Conservation (phyloP, 192 early-diverging fungal species). For the Phycomyces blakesleeanus region DNA sequence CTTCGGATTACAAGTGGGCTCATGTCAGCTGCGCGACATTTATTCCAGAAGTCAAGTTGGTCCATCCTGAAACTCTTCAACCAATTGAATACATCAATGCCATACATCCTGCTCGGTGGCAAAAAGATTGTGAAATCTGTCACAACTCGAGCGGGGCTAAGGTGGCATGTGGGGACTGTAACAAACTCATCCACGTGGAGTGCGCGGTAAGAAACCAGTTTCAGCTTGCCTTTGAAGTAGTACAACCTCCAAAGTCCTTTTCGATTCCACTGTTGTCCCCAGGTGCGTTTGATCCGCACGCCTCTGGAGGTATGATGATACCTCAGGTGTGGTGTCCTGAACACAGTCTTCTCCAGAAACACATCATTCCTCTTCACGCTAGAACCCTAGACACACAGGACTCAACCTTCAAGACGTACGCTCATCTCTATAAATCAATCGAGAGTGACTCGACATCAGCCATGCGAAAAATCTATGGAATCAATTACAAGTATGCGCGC, state of each 20-base stretch:
- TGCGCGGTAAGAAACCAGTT: constrained; percentile 44
- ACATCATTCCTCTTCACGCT: constrained; percentile 26
- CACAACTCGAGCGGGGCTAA: constrained; percentile 31
- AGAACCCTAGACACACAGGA: constrained; percentile 3
- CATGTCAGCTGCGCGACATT: constrained; percentile 67
- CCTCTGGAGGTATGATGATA: constrained; percentile 36
- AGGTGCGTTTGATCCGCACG: constrained; percentile 22
- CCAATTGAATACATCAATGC: constrained; percentile 48
- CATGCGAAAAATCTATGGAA: constrained; percentile 26
- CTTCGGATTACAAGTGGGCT: constrained; percentile 74
- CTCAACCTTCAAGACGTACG: neutral
- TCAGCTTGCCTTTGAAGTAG: constrained; percentile 43
- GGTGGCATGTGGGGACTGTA: constrained; percentile 40
- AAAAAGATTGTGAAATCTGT: constrained; percentile 31
- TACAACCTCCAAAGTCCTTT: neutral
- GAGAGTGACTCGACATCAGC: constrained; percentile 24
- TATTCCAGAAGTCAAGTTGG: constrained; percentile 53
- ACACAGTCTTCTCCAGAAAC: constrained; percentile 35
- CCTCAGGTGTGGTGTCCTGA: constrained; percentile 45
- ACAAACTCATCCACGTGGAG: constrained; percentile 42
- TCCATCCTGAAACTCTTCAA: constrained; percentile 28
- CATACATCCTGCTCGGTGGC: constrained; percentile 40
- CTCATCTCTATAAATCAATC: constrained; percentile 22
- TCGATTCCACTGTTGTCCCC: constrained; percentile 2
- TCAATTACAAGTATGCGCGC: neutral